Evolutionary conservation across 441 rosid genomes (phyloP).

Genomic region (Mallotus japonicus): DNA sequence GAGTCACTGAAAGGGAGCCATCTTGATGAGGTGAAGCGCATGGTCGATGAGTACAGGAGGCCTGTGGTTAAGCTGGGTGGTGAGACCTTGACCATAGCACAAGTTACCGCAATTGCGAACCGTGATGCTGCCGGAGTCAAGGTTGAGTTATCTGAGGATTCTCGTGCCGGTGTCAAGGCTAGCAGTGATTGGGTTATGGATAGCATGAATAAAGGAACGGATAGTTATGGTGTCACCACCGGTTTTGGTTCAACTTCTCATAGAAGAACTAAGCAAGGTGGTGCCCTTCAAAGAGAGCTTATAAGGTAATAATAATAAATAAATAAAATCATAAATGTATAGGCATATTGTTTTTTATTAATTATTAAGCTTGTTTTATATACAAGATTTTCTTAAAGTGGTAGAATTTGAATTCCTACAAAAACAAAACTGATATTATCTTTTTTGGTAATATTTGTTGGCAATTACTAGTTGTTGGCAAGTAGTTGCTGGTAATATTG

Average conservation of each 20-base stretch:
- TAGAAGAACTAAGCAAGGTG: slow-evolving; percentile 64
- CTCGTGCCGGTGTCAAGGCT: slow-evolving; percentile 57
- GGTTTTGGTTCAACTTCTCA: slow-evolving; percentile 78
- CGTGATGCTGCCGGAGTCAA: slow-evolving; percentile 18
- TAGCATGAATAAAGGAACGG: slow-evolving; percentile 60
- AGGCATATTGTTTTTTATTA: not conserved
- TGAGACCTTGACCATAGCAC: slow-evolving; percentile 54
- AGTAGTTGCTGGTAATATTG: no score
- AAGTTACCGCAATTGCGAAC: slow-evolving; percentile 53
- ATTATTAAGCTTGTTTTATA: not conserved
- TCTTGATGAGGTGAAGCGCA: slow-evolving; percentile 62
- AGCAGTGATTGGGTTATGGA: slow-evolving; percentile 79
- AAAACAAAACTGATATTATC: not conserved
- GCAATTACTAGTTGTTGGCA: no score
- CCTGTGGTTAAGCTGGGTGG: slow-evolving; percentile 59
- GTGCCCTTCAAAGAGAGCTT: slow-evolving; percentile 60
- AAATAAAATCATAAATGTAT: not conserved
- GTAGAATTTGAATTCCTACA: not conserved
- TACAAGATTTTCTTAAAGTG: not conserved
- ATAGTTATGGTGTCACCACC: slow-evolving; percentile 67
- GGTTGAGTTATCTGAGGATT: slow-evolving; percentile 58
- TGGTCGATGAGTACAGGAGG: slow-evolving; percentile 59
- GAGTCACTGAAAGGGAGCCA: slow-evolving; percentile 62
- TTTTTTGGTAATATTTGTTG: no score
- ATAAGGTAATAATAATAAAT: slow-evolving; percentile 39